Percentiles rank a stretch among this genome's conserved stretches.
phyloP scores from a whole-genome alignment of 2,329 filamentous ascomycete genomes.

The Colletotrichum sp. region DNA sequence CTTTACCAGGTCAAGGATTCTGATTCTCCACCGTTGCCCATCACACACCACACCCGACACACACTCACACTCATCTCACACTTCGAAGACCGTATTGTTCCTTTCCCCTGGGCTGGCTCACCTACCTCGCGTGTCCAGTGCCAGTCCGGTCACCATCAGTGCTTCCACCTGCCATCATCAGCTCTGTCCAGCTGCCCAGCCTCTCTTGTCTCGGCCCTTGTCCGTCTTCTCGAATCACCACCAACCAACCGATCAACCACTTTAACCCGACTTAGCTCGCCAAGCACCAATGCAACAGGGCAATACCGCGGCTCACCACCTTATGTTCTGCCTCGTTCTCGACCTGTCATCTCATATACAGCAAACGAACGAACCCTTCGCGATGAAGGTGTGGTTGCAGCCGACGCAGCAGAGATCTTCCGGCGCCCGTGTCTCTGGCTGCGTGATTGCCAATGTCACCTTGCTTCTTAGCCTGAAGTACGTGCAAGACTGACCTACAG shows the following conservation, averaged over 20 bases:
- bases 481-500: background rate
- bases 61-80: background rate
- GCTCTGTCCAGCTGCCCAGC: background rate
- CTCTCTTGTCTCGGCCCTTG: background rate
- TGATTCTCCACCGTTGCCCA: background rate
- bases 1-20: background rate
- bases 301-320: background rate
- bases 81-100: background rate
- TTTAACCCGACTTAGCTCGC: slow-evolving; percentile 4
- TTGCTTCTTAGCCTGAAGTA: slow-evolving; percentile 1
- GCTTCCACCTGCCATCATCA: background rate
- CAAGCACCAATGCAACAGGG: background rate
- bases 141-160: background rate
- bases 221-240: background rate
- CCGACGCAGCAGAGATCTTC: slow-evolving; percentile 6
- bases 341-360: background rate
- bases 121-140: background rate
- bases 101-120: background rate
- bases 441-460: slow-evolving; percentile 6
- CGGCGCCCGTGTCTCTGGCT: background rate
- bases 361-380: background rate
- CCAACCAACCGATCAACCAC: background rate
- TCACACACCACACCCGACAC: background rate
- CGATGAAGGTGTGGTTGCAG: background rate
- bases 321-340: background rate